These are phyloP conservation scores for Polytrichum commune DNA, from an alignment of 225 moss, liverwort and hornwort species.

Conservation along the genomic window DNA sequence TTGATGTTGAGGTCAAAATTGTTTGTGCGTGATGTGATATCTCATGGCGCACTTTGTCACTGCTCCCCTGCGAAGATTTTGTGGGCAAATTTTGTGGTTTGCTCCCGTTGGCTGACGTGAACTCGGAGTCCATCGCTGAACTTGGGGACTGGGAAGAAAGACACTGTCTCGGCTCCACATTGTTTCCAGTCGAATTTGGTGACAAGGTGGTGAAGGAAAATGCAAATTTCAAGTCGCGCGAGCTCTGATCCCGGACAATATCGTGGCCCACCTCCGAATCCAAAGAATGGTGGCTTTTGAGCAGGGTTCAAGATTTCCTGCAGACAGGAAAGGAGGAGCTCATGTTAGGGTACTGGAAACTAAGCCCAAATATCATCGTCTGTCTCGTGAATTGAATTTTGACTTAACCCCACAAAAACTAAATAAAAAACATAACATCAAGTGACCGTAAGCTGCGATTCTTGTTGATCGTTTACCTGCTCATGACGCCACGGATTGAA, in stretches of 20 bases:
- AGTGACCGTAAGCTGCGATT: no score
- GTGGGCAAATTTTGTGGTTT: conserved; percentile 1
- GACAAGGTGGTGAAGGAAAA: conserved; percentile 25
- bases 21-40: no score
- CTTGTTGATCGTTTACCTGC: not conserved
- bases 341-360: not conserved
- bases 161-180: conserved; percentile 10
- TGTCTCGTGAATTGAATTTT: not conserved
- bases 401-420: not conserved
- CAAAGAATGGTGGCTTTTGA: conserved; percentile 15
- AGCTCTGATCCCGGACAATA: conserved; percentile 33
- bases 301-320: conserved; percentile 21
- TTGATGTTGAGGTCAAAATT: no score
- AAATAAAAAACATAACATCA: not conserved
- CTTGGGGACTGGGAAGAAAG: conserved; percentile 5
- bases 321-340: no score
- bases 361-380: not conserved
- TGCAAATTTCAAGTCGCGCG: conserved; percentile 23
- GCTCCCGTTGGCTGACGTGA: not conserved
- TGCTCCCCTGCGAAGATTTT: not conserved
- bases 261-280: conserved; percentile 25
- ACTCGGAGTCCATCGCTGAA: conserved; percentile 11
- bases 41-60: no score
- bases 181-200: conserved; percentile 21
- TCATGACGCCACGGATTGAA: conserved; percentile 40